Percentiles rank a stretch among this genome's conserved stretches.
Evolutionary conservation across 768 basidiomycete species (phyloP).

Genomic region (Pluteus cervinus): DNA sequence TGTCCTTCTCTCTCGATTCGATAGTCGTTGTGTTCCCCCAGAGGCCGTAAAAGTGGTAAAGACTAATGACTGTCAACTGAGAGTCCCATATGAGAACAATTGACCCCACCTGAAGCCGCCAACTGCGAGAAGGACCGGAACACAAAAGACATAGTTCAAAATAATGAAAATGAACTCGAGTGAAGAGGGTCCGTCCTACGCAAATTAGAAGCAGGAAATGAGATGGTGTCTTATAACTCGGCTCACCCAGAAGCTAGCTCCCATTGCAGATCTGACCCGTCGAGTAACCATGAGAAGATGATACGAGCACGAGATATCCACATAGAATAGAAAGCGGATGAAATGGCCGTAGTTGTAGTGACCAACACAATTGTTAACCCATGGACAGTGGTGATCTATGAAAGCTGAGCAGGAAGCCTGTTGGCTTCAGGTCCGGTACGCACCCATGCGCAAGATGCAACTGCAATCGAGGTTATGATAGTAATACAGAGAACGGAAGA

Average conservation of each 20-base stretch:
- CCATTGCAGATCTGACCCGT: constrained; percentile 47
- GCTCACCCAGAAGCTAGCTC: constrained; percentile 48
- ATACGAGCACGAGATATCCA: constrained; percentile 85
- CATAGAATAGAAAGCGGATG: constrained; percentile 87
- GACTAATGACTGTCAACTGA: constrained; percentile 34
- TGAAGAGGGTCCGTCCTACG: constrained; percentile 62
- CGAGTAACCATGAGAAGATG: constrained; percentile 79
- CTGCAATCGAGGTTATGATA: constrained; percentile 26
- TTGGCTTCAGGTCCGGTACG: constrained; percentile 11
- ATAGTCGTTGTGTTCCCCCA: constrained; percentile 88
- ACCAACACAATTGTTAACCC: constrained; percentile 94
- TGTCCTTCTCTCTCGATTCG: constrained; percentile 98
- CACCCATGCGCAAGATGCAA: constrained; percentile 89
- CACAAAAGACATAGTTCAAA: constrained; percentile 78
- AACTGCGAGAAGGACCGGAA: constrained; percentile 82
- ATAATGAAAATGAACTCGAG: constrained; percentile 79
- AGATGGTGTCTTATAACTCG: background rate
- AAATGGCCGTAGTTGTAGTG: constrained; percentile 87
- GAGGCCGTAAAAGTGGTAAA: constrained; percentile 83
- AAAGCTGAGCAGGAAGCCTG: constrained; percentile 6
- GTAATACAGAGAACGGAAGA: background rate
- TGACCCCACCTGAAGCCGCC: constrained; percentile 77
- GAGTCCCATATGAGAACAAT: background rate
- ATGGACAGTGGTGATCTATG: constrained; percentile 85
- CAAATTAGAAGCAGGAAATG: background rate